Evolutionary conservation across 2,329 filamentous ascomycete genomes (phyloP), one percentile per base, ranked within the genome.

Genomic region (Fusarium foetens): DNA sequence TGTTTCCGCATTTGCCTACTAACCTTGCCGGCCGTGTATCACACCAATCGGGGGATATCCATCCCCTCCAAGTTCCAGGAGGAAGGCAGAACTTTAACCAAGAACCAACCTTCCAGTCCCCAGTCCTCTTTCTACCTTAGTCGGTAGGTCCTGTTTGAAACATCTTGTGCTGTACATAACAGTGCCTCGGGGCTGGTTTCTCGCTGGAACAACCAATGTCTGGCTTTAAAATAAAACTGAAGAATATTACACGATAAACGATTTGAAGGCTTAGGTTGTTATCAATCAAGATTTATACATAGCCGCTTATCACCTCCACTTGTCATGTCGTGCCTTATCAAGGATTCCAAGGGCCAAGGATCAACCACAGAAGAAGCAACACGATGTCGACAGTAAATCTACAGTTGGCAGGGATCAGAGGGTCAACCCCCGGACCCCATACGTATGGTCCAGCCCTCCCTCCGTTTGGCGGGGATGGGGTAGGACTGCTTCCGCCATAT

Each of bases 391-490:
- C 54, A 49, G 23, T 53, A 46, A 63, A 59, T 54, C 36, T 65
- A 48, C 57, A 59, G 46, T 46, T 55, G 55, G 27, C 71, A 71
- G 46, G 71, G 71, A 48, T 65, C 13, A 38, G 41, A 58, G 52
- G 62, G 33, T 43, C 33, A 43, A 58, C 45, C 58, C 70, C 70
- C 66, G 25, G 58, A 71, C 70, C 58, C 70, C 51, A 65, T 42
- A 42, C 23, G 42, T 49, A 48, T 59, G 54, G 49, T 61, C 60
- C 35, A 64, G 48, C 55, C 66, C 25, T 29, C 27, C 25, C 43
- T 57, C 70, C 36, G 58, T 45, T 42, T 51, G 33, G 66, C 45
- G 62, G 46, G 68, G 66, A 69, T 62, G 41, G 54, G 66, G 45
- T 57, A 48, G 35, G 53, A 63, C 39, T 73, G 58, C 61, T 68